Percentiles rank a stretch among this genome's conserved stretches.
These are phyloP conservation scores for Oenanthe javanica DNA, from an alignment of 140 eudicot genomes.

Conservation along the genomic window DNA sequence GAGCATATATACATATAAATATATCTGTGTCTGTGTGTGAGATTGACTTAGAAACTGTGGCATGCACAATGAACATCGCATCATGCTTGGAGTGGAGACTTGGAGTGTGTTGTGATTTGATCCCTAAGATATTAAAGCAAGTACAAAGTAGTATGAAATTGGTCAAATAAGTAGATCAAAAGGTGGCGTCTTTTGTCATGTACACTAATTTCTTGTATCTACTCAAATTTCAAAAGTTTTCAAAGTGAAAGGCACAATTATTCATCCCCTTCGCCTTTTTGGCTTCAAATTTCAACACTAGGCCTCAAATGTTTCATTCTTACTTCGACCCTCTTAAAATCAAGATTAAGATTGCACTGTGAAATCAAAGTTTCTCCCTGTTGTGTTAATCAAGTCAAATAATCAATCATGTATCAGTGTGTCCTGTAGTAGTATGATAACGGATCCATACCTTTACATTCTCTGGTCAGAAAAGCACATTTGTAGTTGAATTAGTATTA, in stretches of 20 bases:
- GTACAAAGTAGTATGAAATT: neutral
- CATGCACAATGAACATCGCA: slow-evolving; percentile 1
- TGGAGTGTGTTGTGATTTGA: neutral
- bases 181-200: neutral
- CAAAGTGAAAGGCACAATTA: neutral
- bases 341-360: slow-evolving; percentile 7
- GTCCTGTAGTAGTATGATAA: neutral
- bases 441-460: neutral
- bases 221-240: slow-evolving; percentile 5
- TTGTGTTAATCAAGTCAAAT: neutral
- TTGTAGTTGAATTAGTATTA: neutral
- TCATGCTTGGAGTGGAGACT: neutral
- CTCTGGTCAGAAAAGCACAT: neutral
- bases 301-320: slow-evolving; percentile 1
- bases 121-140: neutral
- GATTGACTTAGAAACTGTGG: neutral
- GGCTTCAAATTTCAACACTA: neutral
- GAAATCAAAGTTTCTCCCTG: neutral
- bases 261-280: neutral
- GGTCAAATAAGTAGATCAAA: slow-evolving; percentile 5
- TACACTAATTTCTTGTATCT: neutral
- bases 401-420: neutral
- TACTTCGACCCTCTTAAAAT: neutral
- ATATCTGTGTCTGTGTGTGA: too few relatives aligned
- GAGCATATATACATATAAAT: neutral